These are phyloP conservation scores for Turnera subulata DNA, from an alignment of 345 rosid species.

Conservation along the genomic window DNA sequence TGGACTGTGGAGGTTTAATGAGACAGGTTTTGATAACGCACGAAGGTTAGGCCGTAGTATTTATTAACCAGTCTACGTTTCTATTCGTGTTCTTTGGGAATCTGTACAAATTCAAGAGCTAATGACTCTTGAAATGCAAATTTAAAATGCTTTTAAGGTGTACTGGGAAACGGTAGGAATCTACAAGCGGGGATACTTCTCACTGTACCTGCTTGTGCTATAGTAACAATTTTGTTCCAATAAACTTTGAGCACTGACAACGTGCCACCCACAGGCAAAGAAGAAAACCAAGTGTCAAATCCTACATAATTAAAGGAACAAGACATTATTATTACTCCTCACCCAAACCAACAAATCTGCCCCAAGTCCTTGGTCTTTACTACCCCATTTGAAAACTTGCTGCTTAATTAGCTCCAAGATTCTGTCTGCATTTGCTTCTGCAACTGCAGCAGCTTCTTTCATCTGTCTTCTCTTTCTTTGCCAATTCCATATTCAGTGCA, in stretches of 20 bases:
- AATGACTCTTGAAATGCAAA: too few relatives aligned
- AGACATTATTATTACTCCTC: neutral
- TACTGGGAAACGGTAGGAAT: too few relatives aligned
- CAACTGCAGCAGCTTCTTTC: neutral
- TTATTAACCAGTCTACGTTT: too few relatives aligned
- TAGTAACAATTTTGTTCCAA: too few relatives aligned
- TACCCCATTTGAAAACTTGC: neutral
- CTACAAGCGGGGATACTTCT: neutral
- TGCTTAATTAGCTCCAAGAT: neutral
- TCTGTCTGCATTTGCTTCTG: neutral
- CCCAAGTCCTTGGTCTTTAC: neutral
- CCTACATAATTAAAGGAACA: constrained; percentile 9
- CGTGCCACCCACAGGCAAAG: constrained; percentile 9
- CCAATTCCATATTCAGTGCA: too few relatives aligned
- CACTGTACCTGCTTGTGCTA: neutral
- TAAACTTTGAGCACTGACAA: neutral
- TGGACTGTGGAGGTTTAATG: too few relatives aligned
- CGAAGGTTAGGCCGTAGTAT: too few relatives aligned
- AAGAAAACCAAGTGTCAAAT: constrained; percentile 14
- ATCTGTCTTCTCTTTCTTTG: neutral
- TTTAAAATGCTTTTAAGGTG: neutral
- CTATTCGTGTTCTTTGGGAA: too few relatives aligned
- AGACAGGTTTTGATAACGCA: too few relatives aligned
- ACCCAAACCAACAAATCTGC: neutral
- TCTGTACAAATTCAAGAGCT: too few relatives aligned